Conservation (phyloP, 2,329 filamentous ascomycete species). For the Boeremia lycopersici region DNA sequence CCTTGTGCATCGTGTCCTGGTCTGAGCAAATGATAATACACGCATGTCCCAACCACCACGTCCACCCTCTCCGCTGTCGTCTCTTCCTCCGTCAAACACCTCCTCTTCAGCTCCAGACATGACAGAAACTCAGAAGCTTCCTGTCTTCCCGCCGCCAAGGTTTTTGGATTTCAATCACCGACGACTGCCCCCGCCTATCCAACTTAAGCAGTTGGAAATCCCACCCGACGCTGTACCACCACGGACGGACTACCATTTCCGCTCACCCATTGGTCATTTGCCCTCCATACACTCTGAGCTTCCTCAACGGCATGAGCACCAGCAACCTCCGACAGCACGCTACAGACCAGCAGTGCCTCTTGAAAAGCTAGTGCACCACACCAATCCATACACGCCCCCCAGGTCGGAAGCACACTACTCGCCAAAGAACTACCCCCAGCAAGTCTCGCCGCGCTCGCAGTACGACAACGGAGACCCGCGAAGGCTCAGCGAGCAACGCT, state of each 20-base stretch:
- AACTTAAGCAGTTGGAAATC: constrained; percentile 48
- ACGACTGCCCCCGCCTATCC: constrained; percentile 49
- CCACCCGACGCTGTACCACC: constrained; percentile 46
- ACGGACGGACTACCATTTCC: constrained; percentile 47
- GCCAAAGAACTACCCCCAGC: constrained; percentile 47
- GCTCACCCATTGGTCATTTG: constrained; percentile 47
- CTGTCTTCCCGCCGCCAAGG: constrained; percentile 48
- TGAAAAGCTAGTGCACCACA: constrained; percentile 43
- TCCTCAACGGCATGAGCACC: constrained; percentile 37
- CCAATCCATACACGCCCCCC: constrained; percentile 48
- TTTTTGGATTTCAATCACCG: constrained; percentile 50
- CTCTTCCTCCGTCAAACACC: constrained; percentile 49
- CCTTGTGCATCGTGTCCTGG: constrained; percentile 49
- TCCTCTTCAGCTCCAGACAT: constrained; percentile 47
- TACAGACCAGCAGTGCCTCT: constrained; percentile 40
- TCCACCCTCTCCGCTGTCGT: constrained; percentile 49
- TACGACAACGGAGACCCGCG: constrained; percentile 38
- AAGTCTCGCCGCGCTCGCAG: constrained; percentile 46
- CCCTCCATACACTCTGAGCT: constrained; percentile 45
- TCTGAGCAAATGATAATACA: constrained; percentile 50
- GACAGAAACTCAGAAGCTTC: constrained; percentile 54
- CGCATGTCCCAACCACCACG: constrained; percentile 52
- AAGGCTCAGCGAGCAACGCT: constrained; percentile 37
- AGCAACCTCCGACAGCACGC: constrained; percentile 29
- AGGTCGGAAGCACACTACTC: constrained; percentile 49